phyloP scores from a whole-genome alignment of 345 rosid genomes.

The Zanthoxylum bungeanum region DNA sequence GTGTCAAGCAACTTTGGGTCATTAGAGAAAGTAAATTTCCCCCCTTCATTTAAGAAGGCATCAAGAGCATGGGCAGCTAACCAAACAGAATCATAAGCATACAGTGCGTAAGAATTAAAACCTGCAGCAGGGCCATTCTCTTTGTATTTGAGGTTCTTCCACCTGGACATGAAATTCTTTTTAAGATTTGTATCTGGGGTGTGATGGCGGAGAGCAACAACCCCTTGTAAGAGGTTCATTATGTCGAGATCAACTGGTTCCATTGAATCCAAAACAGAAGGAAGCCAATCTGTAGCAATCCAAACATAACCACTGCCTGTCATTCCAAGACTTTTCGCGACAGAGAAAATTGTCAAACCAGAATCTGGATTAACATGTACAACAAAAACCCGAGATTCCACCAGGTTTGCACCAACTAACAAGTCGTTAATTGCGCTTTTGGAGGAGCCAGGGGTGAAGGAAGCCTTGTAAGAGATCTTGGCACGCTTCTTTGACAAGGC shows the following conservation, averaged over 20 bases:
- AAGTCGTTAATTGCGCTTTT: constrained; percentile 42
- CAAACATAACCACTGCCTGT: constrained; percentile 72
- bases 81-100: constrained; percentile 95
- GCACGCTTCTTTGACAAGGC: constrained; percentile 70
- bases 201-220: constrained; percentile 80
- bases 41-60: constrained; percentile 51
- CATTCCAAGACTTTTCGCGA: constrained; percentile 73
- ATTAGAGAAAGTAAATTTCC: constrained; percentile 58
- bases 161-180: constrained; percentile 41
- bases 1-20: constrained; percentile 50
- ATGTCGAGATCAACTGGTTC: constrained; percentile 36
- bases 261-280: constrained; percentile 63
- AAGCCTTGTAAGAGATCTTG: constrained; percentile 73
- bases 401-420: constrained; percentile 53
- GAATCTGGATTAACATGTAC: constrained; percentile 90
- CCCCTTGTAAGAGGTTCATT: constrained; percentile 79
- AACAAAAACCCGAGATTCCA: constrained; percentile 87
- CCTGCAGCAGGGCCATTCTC: constrained; percentile 27
- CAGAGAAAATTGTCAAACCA: constrained; percentile 62
- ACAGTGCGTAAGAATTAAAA: constrained; percentile 75
- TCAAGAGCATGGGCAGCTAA: constrained; percentile 83
- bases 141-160: constrained; percentile 50
- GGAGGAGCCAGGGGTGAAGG: constrained; percentile 56
- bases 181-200: constrained; percentile 60
- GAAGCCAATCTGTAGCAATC: constrained; percentile 97